Evolutionary conservation across 352 stramenopile species (phyloP), one percentile per base, ranked within the genome.

Genomic region (Phytophthora pseudosyringae): DNA sequence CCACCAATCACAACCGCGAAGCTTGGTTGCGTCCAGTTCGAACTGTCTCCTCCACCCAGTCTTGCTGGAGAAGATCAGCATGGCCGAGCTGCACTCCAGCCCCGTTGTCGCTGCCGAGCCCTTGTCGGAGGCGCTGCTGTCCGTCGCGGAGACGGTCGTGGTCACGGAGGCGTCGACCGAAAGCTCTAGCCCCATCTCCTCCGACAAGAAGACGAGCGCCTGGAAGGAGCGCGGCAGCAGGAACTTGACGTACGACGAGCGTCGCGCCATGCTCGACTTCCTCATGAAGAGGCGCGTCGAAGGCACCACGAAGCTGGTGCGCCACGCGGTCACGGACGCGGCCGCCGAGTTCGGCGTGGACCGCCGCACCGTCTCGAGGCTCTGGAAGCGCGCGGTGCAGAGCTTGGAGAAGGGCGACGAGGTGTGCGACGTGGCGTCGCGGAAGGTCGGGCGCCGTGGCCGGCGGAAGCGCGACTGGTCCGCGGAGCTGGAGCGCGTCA

Each of bases 381-480:
- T 81, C 16, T 81, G 73, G 73, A 78, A 78, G 48, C 69, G 73
- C 29, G 73, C 73, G 21, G 62, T 75, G 21, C 62, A 75, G 13
- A 78, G 73, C 46, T 49, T 81, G 11, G 69, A 78, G 48, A 75
- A 72, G 11, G 73, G 73, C 1, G 73, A 81, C 52, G 46, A 75
- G 40, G 67, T 76, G 50, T 73, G 66, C 18, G 73, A 81, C 54
- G 50, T 81, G 3, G 73, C 73, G 45, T 81, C 73, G 33, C 62
- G 73, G n/a, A 81, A 81, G 32, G 60, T 76, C 29, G 73, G 73
- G 33, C 73, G 67, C 8, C 73, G 71, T 7, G 73, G 73, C 6
- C 69, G 73, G 11, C 69, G 73, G 8, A 81, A 81, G 38, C 73
- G 73, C 55, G 73, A 81, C 63, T 81, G 73, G 73, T 78, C 73